phyloP scores from a whole-genome alignment of 2,329 filamentous ascomycete genomes.

The Epichloe typhina region DNA sequence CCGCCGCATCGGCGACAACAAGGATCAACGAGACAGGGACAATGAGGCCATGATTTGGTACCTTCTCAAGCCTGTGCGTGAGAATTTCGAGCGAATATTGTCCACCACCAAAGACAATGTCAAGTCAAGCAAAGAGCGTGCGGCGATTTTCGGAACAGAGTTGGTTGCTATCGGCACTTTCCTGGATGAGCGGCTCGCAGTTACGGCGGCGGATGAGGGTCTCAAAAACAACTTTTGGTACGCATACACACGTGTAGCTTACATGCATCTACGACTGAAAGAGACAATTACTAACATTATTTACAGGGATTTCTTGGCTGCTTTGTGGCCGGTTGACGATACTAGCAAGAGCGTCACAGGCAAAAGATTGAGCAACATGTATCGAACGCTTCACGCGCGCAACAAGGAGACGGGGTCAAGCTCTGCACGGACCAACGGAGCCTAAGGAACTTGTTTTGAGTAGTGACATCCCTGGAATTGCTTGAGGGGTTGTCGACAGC shows the following conservation, averaged over 20 bases:
- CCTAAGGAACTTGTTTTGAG: constrained; percentile 5
- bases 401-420: constrained; percentile 18
- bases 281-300: constrained; percentile 10
- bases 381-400: constrained; percentile 24
- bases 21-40: constrained; percentile 32
- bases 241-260: constrained; percentile 11
- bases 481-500: not conserved
- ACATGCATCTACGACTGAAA: not conserved
- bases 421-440: constrained; percentile 20
- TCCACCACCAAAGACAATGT: constrained; percentile 50
- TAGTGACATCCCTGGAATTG: not conserved
- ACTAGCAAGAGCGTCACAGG: constrained; percentile 31
- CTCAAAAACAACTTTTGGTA: constrained; percentile 39
- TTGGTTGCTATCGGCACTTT: constrained; percentile 50
- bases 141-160: constrained; percentile 47
- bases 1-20: constrained; percentile 33
- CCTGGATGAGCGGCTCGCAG: constrained; percentile 34
- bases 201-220: constrained; percentile 26
- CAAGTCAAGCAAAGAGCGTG: constrained; percentile 47
- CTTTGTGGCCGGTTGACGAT: constrained; percentile 33
- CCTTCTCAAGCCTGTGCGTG: constrained; percentile 43
- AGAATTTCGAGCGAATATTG: constrained; percentile 45
- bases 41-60: constrained; percentile 35
- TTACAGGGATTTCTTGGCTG: constrained; percentile 31
- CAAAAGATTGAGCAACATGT: constrained; percentile 30